Evolutionary conservation across 2,329 filamentous ascomycete genomes (phyloP), one percentile per base, ranked within the genome.

Genomic region (Colletotrichum abscissum): DNA sequence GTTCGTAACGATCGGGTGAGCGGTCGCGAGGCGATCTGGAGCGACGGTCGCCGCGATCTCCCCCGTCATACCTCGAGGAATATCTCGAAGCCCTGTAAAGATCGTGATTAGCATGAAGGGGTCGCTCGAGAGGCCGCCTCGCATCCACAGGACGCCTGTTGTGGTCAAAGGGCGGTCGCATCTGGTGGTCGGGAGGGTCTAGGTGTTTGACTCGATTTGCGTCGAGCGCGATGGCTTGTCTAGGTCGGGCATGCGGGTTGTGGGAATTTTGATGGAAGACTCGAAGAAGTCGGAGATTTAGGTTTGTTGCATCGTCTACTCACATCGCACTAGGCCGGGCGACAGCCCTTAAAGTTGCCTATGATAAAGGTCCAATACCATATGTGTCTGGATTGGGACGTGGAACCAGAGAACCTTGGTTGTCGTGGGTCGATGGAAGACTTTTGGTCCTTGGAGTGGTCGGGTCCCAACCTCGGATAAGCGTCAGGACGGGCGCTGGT

Each of bases 11-110:
- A 76, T 91, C 90, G 63, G 92, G 92, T 30, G 92, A 94, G 76
- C 93, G 88, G 78, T 94, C 92, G 79, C 92, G 87, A 74, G 89
- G 87, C 77, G 88, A 93, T 80, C 91, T 88, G 75, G 90, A 92
- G 82, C 87, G 90, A 80, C 87, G 89, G 79, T 90, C 88, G 33
- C 67, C 88, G 19, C 87, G 89, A 79, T 90, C 88, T 35, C 67
- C 88, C 26, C 67, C 86, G 79, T 92, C 90, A 83, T 92, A 92
- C 78, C 90, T 88, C 77, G 89, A 87, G 80, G 82, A 82, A 80
- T 90, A 89, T 84, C 88, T 86, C 75, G 85, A 88, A 77, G 83
- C 81, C 88, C 87, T 89, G 77, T 71, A 76, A 72, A 63, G 75
- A 75, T 55, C 49, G 63, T 72, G 66, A 74, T 74, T 67, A 75